A percentile compares a stretch with the other conserved stretches of the same genome.
These are phyloP conservation scores for Iodosphaeria phyllophila DNA, from an alignment of 2,329 filamentous ascomycete genomes.

Conservation along the genomic window DNA sequence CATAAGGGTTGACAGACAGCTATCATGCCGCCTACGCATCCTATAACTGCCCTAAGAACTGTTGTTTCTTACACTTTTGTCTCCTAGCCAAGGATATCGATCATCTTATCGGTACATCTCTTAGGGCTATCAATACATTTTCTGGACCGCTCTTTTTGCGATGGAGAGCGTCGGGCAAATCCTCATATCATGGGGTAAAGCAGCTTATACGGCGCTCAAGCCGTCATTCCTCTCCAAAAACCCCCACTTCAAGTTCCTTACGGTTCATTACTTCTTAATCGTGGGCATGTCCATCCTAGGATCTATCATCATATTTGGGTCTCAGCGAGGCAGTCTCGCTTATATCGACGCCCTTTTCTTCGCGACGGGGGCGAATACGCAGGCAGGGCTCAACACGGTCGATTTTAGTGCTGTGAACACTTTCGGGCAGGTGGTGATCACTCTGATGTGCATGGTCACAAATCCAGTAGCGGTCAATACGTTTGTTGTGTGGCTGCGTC, in stretches of 20 bases:
- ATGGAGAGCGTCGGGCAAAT: no score
- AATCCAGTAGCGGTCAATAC: slow-evolving; percentile 76
- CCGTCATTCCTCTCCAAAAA: slow-evolving; percentile 38
- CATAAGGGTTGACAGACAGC: no score
- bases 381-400: slow-evolving; percentile 78
- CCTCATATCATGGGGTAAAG: no score
- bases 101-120: no score
- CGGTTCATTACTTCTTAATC: slow-evolving; percentile 69
- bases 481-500: slow-evolving; percentile 73
- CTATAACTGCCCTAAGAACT: no score
- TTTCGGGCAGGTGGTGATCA: slow-evolving; percentile 58
- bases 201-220: slow-evolving; percentile 30
- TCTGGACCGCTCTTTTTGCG: no score
- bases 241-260: slow-evolving; percentile 66
- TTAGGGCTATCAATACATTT: no score
- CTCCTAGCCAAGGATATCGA: no score
- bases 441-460: slow-evolving; percentile 50
- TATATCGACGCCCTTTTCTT: slow-evolving; percentile 89
- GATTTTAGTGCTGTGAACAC: slow-evolving; percentile 49
- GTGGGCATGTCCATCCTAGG: slow-evolving; percentile 52
- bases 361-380: slow-evolving; percentile 68
- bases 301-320: slow-evolving; percentile 58
- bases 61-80: no score
- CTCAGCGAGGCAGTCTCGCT: slow-evolving; percentile 33
- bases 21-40: no score